These are phyloP conservation scores for Agrocybe praecox DNA, from an alignment of 768 basidiomycete species.

Conservation along the genomic window DNA sequence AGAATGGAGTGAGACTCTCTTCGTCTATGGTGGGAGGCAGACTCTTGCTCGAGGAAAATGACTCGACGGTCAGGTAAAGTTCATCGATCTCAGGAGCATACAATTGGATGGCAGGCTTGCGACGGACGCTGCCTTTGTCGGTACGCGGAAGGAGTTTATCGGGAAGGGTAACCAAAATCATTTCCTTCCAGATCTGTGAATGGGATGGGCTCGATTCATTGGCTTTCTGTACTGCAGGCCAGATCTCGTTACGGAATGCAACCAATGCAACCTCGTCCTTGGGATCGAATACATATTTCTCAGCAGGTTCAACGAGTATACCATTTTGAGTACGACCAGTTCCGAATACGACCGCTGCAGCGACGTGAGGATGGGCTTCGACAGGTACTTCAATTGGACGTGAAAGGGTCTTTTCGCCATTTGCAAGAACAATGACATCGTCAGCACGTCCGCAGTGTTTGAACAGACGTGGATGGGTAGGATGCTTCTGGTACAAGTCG, in stretches of 20 bases:
- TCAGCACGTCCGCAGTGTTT: conserved; percentile 31
- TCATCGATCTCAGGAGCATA: conserved; percentile 50
- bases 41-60: not conserved
- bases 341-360: conserved; percentile 1
- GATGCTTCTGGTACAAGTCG: conserved; percentile 28
- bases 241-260: not conserved
- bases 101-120: conserved; percentile 39
- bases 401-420: conserved; percentile 29
- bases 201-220: conserved; percentile 44
- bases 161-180: conserved; percentile 44
- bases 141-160: conserved; percentile 44
- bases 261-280: not conserved
- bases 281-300: not conserved
- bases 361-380: not conserved
- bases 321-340: not conserved
- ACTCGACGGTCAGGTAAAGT: not conserved
- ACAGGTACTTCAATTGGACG: conserved; percentile 18
- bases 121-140: conserved; percentile 50
- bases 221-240: conserved; percentile 40
- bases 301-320: not conserved
- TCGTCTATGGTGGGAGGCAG: not conserved
- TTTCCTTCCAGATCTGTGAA: conserved; percentile 52
- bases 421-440: conserved; percentile 29
- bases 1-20: not conserved
- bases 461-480: conserved; percentile 1